Evolutionary conservation across 1,284 basidiomycete species (phyloP).

Genomic region (Fomitopsis betulina): DNA sequence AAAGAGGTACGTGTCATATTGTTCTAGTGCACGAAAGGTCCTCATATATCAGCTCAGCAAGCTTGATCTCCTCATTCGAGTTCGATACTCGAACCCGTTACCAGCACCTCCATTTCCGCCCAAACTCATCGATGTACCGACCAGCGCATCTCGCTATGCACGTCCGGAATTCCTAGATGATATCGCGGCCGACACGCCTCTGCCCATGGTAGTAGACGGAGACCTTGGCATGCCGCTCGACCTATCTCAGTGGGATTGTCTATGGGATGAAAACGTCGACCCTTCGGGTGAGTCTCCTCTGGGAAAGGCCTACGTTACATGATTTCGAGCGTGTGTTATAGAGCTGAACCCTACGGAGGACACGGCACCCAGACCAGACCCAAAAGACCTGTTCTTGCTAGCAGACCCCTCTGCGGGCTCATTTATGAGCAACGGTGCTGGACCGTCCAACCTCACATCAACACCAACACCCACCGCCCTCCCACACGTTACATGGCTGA

Average conservation of each 20-base stretch:
- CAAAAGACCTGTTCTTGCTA: conserved; percentile 67
- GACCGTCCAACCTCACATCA: conserved; percentile 26
- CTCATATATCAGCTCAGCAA: conserved; percentile 39
- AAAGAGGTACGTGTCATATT: conserved; percentile 14
- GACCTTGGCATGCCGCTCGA: conserved; percentile 95
- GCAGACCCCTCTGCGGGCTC: conserved; percentile 47
- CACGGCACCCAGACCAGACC: conserved; percentile 61
- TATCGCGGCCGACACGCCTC: conserved; percentile 71
- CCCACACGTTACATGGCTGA: conserved; percentile 79
- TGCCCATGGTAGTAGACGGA: conserved; percentile 92
- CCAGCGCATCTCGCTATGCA: conserved; percentile 82
- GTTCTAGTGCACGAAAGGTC: not conserved
- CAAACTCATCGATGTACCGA: conserved; percentile 85
- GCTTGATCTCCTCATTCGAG: conserved; percentile 85
- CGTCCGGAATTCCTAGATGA: conserved; percentile 79
- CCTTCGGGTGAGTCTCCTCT: conserved; percentile 50
- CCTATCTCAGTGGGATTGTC: conserved; percentile 73
- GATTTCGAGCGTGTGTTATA: conserved; percentile 20
- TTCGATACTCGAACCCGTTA: conserved; percentile 89
- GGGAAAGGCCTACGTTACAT: not conserved
- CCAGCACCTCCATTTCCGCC: conserved; percentile 94
- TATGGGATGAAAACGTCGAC: conserved; percentile 77
- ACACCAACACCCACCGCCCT: conserved; percentile 33
- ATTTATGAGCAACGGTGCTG: conserved; percentile 33
- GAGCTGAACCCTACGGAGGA: conserved; percentile 66